These are phyloP conservation scores for Ogataea polymorpha DNA, from an alignment of 805 yeast genomes.

Conservation along the genomic window DNA sequence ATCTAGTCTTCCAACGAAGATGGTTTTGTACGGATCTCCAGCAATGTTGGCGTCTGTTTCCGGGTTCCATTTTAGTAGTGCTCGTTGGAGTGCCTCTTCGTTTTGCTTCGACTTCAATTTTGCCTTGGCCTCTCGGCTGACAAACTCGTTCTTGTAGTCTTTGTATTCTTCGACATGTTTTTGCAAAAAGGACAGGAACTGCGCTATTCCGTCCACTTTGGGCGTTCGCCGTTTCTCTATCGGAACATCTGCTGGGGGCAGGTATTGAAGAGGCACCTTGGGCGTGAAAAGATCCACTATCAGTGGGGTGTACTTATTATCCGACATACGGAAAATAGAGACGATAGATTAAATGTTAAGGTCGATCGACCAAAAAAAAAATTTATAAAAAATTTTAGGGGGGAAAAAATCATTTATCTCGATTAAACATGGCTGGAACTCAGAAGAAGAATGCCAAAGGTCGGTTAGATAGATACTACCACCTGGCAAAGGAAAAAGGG, in stretches of 20 bases:
- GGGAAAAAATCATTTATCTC: slow-evolving; percentile 1
- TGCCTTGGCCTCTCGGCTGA: slow-evolving; percentile 27
- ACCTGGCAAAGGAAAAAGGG: slow-evolving; percentile 95
- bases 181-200: slow-evolving; percentile 25
- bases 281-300: slow-evolving; percentile 56
- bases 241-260: slow-evolving; percentile 48
- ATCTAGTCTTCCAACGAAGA: slow-evolving; percentile 72
- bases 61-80: slow-evolving; percentile 50
- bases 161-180: slow-evolving; percentile 31
- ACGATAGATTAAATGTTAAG: not conserved
- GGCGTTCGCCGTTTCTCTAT: slow-evolving; percentile 46
- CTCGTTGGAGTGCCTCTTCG: slow-evolving; percentile 34
- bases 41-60: slow-evolving; percentile 49
- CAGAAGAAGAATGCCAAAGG: slow-evolving; percentile 97
- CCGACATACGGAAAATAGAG: slow-evolving; percentile 15
- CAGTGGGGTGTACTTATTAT: slow-evolving; percentile 23
- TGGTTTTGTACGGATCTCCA: slow-evolving; percentile 75
- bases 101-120: slow-evolving; percentile 21
- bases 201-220: slow-evolving; percentile 44
- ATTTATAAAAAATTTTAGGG: slow-evolving; percentile 3
- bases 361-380: slow-evolving; percentile 10
- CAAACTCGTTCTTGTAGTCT: slow-evolving; percentile 13
- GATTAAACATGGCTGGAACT: slow-evolving; percentile 54
- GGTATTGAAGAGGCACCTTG: slow-evolving; percentile 50
- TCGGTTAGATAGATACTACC: slow-evolving; percentile 97